Percentiles rank a stretch among this genome's conserved stretches.
phyloP scores from a whole-genome alignment of 352 stramenopile genomes.

The Aphanomyces cochlioides region DNA sequence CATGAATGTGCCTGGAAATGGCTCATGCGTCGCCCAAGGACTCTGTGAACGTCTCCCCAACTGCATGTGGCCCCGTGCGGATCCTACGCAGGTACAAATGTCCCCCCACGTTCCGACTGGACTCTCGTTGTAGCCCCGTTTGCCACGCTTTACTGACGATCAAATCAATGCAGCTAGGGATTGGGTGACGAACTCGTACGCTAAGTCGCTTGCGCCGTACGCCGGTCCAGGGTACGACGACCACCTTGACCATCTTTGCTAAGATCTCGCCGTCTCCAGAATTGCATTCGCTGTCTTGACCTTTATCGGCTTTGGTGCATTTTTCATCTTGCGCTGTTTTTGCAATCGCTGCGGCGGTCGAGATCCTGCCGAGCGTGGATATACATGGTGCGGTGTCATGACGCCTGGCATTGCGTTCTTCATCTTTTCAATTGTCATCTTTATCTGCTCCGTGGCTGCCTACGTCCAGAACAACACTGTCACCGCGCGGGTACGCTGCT shows the following conservation, averaged over 20 bases:
- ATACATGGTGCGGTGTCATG: constrained; percentile 74
- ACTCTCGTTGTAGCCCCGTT: constrained; percentile 42
- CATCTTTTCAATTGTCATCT: constrained; percentile 63
- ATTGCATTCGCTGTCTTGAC: constrained; percentile 72
- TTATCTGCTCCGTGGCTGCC: constrained; percentile 74
- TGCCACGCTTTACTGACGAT: constrained; percentile 51
- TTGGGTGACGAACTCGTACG: constrained; percentile 68
- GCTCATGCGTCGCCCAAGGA: constrained; percentile 55
- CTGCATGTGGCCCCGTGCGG: constrained; percentile 75
- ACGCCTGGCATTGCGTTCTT: constrained; percentile 60
- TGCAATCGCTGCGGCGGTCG: constrained; percentile 79
- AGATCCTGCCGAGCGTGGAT: constrained; percentile 69
- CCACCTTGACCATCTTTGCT: neutral
- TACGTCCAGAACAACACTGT: constrained; percentile 78
- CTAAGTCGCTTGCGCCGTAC: constrained; percentile 61
- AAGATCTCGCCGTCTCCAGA: neutral
- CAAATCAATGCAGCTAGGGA: constrained; percentile 53
- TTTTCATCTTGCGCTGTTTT: constrained; percentile 65
- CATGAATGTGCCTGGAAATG: constrained; percentile 44
- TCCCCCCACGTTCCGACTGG: neutral
- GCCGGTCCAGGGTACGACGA: constrained; percentile 45
- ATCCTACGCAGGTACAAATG: constrained; percentile 6
- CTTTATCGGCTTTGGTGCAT: constrained; percentile 49
- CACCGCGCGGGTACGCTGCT: constrained; percentile 43
- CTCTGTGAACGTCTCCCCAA: constrained; percentile 70